Evolutionary conservation across 2,329 filamentous ascomycete species (phyloP).

Genomic region (Penicillium palitans): DNA sequence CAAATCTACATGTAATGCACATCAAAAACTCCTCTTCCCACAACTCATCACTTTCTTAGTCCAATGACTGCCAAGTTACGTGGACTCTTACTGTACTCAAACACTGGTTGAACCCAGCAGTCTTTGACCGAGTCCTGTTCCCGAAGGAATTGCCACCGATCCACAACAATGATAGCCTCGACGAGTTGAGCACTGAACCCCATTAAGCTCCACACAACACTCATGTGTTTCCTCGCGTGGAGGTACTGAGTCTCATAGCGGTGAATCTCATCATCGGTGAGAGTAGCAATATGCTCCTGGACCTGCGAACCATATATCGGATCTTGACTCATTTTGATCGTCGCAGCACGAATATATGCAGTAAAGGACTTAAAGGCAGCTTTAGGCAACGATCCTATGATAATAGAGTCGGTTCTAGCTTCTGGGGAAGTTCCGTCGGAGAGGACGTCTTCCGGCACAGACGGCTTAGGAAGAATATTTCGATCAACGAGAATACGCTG

Average conservation of each 20-base stretch:
- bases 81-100: slow-evolving; percentile 82
- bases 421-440: slow-evolving; percentile 20
- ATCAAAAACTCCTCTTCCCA: not conserved
- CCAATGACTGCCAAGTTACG: slow-evolving; percentile 92
- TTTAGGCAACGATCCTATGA: slow-evolving; percentile 83
- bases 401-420: slow-evolving; percentile 64
- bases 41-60: slow-evolving; percentile 62
- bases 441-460: slow-evolving; percentile 29
- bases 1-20: not conserved
- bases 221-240: slow-evolving; percentile 74
- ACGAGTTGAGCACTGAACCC: slow-evolving; percentile 90
- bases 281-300: slow-evolving; percentile 61
- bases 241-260: slow-evolving; percentile 66
- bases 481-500: slow-evolving; percentile 90
- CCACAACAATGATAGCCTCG: slow-evolving; percentile 85
- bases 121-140: slow-evolving; percentile 74
- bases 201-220: slow-evolving; percentile 91
- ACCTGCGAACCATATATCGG: slow-evolving; percentile 62
- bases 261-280: slow-evolving; percentile 75
- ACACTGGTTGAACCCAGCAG: slow-evolving; percentile 90
- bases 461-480: slow-evolving; percentile 67
- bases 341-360: slow-evolving; percentile 76
- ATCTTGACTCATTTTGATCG: slow-evolving; percentile 69
- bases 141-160: slow-evolving; percentile 81
- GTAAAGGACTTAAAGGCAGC: slow-evolving; percentile 72